Percentiles rank a stretch among this genome's conserved stretches.
These are phyloP conservation scores for Oligophagozyma castellii DNA, from an alignment of 1,139 yeast genomes.

Conservation along the genomic window DNA sequence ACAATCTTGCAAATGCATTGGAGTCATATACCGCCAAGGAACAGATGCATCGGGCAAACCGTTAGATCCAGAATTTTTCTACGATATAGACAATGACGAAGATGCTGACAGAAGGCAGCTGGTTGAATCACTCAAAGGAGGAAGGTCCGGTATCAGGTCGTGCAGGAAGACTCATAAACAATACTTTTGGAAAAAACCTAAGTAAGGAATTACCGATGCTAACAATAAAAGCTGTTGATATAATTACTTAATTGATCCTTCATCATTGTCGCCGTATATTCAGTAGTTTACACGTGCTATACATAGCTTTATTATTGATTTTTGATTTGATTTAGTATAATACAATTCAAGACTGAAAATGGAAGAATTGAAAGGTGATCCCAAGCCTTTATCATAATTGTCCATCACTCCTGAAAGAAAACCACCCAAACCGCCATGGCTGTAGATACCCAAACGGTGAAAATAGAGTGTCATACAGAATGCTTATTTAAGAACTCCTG, in stretches of 20 bases:
- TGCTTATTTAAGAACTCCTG: slow-evolving; percentile 22
- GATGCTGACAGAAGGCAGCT: slow-evolving; percentile 55
- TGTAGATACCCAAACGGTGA: no score
- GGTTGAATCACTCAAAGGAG: slow-evolving; percentile 70
- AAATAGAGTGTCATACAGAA: slow-evolving; percentile 3
- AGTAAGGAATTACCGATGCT: slow-evolving; percentile 10
- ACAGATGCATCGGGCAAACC: slow-evolving; percentile 96
- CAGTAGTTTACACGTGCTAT: no score
- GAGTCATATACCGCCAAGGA: slow-evolving; percentile 75
- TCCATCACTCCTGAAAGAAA: no score
- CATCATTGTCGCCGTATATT: no score
- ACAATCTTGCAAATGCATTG: slow-evolving; percentile 39
- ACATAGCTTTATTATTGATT: no score
- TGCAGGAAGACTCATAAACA: slow-evolving; percentile 94
- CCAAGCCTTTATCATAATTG: no score
- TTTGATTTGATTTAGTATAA: no score
- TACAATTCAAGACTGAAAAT: no score
- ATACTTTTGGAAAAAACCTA: slow-evolving; percentile 72
- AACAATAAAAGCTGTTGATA: no score
- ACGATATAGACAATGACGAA: slow-evolving; percentile 67
- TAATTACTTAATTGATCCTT: no score
- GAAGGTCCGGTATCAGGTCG: slow-evolving; percentile 62
- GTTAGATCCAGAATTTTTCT: slow-evolving; percentile 85
- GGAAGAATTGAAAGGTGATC: no score
- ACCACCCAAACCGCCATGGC: no score